phyloP scores from a whole-genome alignment of 2,329 filamentous ascomycete species.

The Fusarium oligoseptatum region DNA sequence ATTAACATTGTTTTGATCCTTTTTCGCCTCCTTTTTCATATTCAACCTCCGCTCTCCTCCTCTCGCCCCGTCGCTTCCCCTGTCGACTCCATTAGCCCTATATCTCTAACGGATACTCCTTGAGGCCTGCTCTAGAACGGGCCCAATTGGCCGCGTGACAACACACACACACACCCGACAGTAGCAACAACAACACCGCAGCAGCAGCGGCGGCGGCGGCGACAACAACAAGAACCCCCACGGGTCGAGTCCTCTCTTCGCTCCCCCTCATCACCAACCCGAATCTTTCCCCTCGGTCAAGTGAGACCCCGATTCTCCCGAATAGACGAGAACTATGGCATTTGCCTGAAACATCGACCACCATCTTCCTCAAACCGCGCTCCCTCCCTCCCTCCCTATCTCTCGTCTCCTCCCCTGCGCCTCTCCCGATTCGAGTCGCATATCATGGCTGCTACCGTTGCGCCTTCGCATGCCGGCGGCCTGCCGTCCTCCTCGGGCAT shows the following conservation, averaged over 20 bases:
- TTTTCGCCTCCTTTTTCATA: background rate
- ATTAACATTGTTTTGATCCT: background rate
- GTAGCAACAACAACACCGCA: slow-evolving; percentile 2
- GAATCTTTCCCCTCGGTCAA: background rate
- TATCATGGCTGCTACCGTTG: slow-evolving; percentile 51
- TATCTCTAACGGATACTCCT: background rate
- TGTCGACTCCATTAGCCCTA: background rate
- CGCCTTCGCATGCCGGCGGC: slow-evolving; percentile 47
- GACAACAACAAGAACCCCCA: slow-evolving; percentile 1
- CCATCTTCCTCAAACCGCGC: background rate
- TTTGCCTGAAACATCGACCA: slow-evolving; percentile 21
- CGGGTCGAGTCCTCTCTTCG: slow-evolving; percentile 7
- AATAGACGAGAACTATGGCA: slow-evolving; percentile 29
- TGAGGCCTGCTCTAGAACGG: slow-evolving; percentile 30
- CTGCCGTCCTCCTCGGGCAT: slow-evolving; percentile 44
- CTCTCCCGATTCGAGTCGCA: background rate
- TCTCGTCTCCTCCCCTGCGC: background rate
- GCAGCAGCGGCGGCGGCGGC: background rate
- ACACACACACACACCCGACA: slow-evolving; percentile 8
- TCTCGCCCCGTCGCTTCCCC: background rate
- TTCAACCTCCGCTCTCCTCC: slow-evolving; percentile 53
- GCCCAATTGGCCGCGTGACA: slow-evolving; percentile 34
- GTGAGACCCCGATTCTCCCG: background rate
- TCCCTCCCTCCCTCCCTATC: background rate
- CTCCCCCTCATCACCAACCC: slow-evolving; percentile 4